Conservation (phyloP, 2,329 filamentous ascomycete species). For the Huntiella savannae region DNA sequence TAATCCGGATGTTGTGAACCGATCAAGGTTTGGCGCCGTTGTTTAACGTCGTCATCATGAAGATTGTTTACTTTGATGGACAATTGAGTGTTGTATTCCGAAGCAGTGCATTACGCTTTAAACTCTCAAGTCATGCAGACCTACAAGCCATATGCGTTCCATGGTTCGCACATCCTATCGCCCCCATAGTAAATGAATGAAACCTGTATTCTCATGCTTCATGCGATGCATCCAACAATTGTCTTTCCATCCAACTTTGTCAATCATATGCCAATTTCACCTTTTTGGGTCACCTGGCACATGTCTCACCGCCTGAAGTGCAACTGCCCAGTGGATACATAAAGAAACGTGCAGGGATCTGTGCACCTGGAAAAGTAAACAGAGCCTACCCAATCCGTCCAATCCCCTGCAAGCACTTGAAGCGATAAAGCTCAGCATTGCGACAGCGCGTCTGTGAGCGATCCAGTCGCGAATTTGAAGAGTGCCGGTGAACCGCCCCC, state of each 20-base stretch:
- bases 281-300: background rate
- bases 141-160: too few relatives aligned
- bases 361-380: conserved; percentile 6
- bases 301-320: background rate
- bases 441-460: conserved; percentile 5
- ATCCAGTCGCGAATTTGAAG: conserved; percentile 4
- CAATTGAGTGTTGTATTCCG: too few relatives aligned
- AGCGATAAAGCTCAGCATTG: background rate
- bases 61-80: too few relatives aligned
- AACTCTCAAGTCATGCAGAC: too few relatives aligned
- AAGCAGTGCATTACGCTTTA: too few relatives aligned
- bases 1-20: too few relatives aligned
- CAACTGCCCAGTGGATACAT: background rate
- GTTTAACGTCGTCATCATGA: too few relatives aligned
- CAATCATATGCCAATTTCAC: conserved; percentile 1
- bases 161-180: too few relatives aligned
- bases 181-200: background rate
- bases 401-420: conserved; percentile 2
- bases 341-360: background rate
- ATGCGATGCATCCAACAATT: too few relatives aligned
- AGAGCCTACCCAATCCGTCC: background rate
- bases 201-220: background rate
- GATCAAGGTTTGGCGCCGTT: too few relatives aligned
- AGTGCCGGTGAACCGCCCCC: background rate
- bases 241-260: background rate